Evolutionary conservation across 139 green algal species (phyloP), one percentile per base, ranked within the genome.

Genomic region (Auxenochlorella protothecoides): DNA sequence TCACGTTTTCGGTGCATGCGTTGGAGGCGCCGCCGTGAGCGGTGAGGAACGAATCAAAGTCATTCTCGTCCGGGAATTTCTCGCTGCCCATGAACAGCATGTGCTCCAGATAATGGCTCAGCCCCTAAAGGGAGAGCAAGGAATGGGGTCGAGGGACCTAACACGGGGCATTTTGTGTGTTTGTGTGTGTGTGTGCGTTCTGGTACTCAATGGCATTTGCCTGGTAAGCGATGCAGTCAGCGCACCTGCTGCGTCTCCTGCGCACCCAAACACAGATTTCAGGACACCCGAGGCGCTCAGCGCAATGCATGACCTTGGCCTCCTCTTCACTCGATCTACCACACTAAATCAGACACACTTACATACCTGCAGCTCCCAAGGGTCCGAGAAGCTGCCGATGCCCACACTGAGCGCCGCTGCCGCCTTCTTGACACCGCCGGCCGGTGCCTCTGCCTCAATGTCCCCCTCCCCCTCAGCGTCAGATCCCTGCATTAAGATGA

Each of bases 21-120:
- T 99, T 99, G 60, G 85, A 89, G 0, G 75, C 72, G 55, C 95
- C 95, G 5, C 88, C 89, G 68, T 98, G 80, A 3, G 84, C 76
- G 4, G 79, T 86, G 3, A 99, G 80, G 79, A 84, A 99, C 3
- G 88, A 77, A 65, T 97, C 93, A 74, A 97, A 99, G 10, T 97
- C 93, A 63, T 98, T 97, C 71, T 99, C 95, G 65, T 93, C 83
- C 2, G 95, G 92, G 81, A 86, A 98, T 70, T 90, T 88, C 16
- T 83, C 79, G 71, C 85, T 95, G 71, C 95, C 95, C 94, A 99
- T 99, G 87, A 99, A 98, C 59, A 99, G 87, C 95, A 99, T 99
- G 84, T 99, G 95, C 82, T 99, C 95, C 74, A 98, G 76, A 76
- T 96, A 96, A 81, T 97, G 93, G 55, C 72, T 87, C 61, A 97